Base-by-base conservation (phyloP, 2,329 filamentous ascomycete genomes). In the Sporothrix luriei region DNA sequence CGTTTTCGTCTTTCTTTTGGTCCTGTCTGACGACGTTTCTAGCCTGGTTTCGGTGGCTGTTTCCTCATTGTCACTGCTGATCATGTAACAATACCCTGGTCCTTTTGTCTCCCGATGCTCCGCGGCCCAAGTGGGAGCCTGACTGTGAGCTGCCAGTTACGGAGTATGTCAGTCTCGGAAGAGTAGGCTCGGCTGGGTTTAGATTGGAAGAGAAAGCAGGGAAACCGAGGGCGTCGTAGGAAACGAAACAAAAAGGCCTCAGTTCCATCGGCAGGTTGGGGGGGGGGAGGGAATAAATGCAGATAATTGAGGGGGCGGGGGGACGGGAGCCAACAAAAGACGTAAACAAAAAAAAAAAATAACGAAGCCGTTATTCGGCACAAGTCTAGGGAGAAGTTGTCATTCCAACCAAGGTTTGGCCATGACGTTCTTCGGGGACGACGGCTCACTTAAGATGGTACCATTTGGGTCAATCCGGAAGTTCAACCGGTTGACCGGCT, bases 41-140 rank as follows among this genome's bases (percentile, higher is more conserved):
- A 33, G 14, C 26, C 26, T 57, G 26, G 21, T 13, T 38, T 55
- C 24, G 52, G 24, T 29, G n/a, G 52, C 1, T 4, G 29, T 33
- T 11, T 24, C n/a, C n/a, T 40, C 57, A 62, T 62, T 46, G 38
- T 19, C 33, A 43, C 40, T 62, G 64, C 64, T 43, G 49, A 66
- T 54, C 62, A 66, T 65, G 61, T 33, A 65, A 52, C 62, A 52
- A 38, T 51, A 29, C 61, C 61, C 40, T 29, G 26, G 61, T 48
- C 24, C 21, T n/a, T 49, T 49, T 64, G 11, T n/a, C 40, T 43
- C 40, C 43, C 61, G 38, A 46, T 29, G 61, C 61, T 64, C 61
- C 43, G 43, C 43, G 24, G 46, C 16, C 38, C 38, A 13, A n/a
- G n/a, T 6, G 19, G 52, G 14, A 55, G 33, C 55, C 55, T 62